Conservation (phyloP, 148 eudicot genomes). For the Mesembryanthemum crystallinum region DNA sequence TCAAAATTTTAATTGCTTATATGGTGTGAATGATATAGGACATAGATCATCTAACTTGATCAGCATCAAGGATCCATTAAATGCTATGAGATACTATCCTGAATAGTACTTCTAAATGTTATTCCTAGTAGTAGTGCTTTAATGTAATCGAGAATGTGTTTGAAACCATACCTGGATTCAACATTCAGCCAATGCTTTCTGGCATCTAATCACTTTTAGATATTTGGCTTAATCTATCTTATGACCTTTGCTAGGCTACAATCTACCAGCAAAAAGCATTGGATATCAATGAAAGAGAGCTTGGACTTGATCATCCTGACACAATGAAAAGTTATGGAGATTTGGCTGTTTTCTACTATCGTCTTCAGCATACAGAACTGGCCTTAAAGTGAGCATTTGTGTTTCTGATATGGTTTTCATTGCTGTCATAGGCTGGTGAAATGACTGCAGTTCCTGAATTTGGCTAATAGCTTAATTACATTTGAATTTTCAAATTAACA, state of each 20-base stretch:
- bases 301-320: slow-evolving; percentile 97
- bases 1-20: not conserved
- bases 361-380: slow-evolving; percentile 92
- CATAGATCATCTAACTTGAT: not conserved
- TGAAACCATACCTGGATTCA: not conserved
- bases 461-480: not conserved
- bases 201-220: not conserved
- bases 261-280: slow-evolving; percentile 96
- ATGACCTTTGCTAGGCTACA: slow-evolving; percentile 54
- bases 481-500: not conserved
- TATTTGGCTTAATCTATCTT: not conserved
- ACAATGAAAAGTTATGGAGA: slow-evolving; percentile 98
- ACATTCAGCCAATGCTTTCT: not conserved
- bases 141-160: not conserved
- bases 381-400: slow-evolving; percentile 69
- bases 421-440: not conserved
- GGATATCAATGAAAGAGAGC: slow-evolving; percentile 97
- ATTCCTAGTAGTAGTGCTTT: not conserved
- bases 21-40: not conserved
- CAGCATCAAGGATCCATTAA: not conserved
- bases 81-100: not conserved
- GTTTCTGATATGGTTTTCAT: not conserved
- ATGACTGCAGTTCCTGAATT: not conserved
- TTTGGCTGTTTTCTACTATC: slow-evolving; percentile 90
- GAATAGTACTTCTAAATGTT: not conserved